These are phyloP conservation scores for Gaillardinia entomophila DNA, from an alignment of 805 yeast genomes.

Conservation along the genomic window DNA sequence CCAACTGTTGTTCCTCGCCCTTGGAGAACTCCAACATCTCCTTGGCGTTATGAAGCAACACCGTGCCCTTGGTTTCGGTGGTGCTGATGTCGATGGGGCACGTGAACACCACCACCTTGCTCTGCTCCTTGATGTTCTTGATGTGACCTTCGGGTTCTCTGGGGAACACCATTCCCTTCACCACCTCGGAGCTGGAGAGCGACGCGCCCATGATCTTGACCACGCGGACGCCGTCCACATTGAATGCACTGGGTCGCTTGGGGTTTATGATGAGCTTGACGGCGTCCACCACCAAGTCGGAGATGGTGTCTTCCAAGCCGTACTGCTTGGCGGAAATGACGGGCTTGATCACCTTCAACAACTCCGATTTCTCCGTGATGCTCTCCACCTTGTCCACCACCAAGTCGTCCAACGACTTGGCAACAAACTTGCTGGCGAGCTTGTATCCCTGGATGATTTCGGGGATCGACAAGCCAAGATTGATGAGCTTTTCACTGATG, in stretches of 20 bases:
- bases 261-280: slow-evolving; percentile 70
- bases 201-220: slow-evolving; percentile 95
- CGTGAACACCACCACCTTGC: slow-evolving; percentile 89
- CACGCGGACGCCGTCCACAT: slow-evolving; percentile 90
- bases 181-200: slow-evolving; percentile 64
- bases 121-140: slow-evolving; percentile 51
- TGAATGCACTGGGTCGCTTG: slow-evolving; percentile 59
- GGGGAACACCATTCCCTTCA: slow-evolving; percentile 97
- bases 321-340: slow-evolving; percentile 92
- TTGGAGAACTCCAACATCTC: slow-evolving; percentile 94
- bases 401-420: slow-evolving; percentile 60
- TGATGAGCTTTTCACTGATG: slow-evolving; percentile 78
- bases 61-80: slow-evolving; percentile 99
- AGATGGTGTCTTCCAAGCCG: slow-evolving; percentile 75
- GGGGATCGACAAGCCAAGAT: slow-evolving; percentile 82
- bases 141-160: slow-evolving; percentile 93
- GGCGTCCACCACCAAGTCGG: slow-evolving; percentile 79
- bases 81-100: slow-evolving; percentile 92
- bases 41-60: slow-evolving; percentile 87
- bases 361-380: slow-evolving; percentile 46
- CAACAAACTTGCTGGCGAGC: slow-evolving; percentile 73
- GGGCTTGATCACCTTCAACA: slow-evolving; percentile 71
- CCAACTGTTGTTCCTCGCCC: slow-evolving; percentile 94
- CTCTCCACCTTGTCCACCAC: slow-evolving; percentile 59
- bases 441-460: slow-evolving; percentile 93